phyloP scores from a whole-genome alignment of 2,329 filamentous ascomycete species.

The Curvularia sp. region DNA sequence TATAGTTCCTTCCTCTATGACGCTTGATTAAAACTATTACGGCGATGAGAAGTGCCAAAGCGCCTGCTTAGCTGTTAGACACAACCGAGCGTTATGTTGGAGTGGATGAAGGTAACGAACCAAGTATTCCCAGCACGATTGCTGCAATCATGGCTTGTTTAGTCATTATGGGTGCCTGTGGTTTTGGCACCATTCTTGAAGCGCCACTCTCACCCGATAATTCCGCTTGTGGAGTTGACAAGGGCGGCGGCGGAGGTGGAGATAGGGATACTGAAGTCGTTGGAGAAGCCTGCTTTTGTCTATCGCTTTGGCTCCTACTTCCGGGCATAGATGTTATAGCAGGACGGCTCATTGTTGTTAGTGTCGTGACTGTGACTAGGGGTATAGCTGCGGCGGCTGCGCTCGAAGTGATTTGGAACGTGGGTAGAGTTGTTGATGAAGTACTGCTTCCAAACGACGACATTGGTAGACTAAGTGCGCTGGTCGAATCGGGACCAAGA shows the following conservation, averaged over 20 bases:
- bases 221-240: conserved; percentile 1
- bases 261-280: neutral
- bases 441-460: neutral
- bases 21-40: conserved; percentile 35
- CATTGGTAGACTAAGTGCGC: conserved; percentile 1
- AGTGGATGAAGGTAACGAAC: conserved; percentile 19
- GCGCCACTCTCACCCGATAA: neutral
- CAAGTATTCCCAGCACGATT: conserved; percentile 43
- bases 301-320: conserved; percentile 6
- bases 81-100: neutral
- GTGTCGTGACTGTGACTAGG: conserved; percentile 14
- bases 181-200: conserved; percentile 5
- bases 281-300: conserved; percentile 1
- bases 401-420: conserved; percentile 16
- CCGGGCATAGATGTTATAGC: conserved; percentile 8
- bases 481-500: conserved; percentile 7
- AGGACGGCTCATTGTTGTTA: conserved; percentile 5
- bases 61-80: conserved; percentile 29
- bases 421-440: conserved; percentile 4
- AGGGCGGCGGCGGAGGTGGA: neutral
- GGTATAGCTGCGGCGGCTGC: conserved; percentile 16
- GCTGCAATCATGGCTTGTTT: conserved; percentile 42
- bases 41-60: conserved; percentile 36
- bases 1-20: conserved; percentile 29
- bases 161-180: conserved; percentile 30